Conservation (phyloP, 1,284 basidiomycete species). For the Leccinum fallax region DNA sequence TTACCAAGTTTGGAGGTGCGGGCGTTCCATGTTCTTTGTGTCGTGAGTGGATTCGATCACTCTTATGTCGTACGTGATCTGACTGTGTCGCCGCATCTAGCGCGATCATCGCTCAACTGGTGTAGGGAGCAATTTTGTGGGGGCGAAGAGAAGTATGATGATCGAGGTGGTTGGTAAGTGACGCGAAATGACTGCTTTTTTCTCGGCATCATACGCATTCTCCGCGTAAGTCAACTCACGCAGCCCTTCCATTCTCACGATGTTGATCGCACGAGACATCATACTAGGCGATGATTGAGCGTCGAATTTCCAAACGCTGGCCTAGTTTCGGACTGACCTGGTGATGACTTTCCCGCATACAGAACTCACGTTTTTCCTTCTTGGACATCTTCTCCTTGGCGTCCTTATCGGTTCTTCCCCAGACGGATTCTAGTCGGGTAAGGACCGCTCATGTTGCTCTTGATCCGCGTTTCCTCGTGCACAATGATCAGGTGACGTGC, state of each 20-base stretch:
- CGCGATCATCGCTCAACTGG: slow-evolving; percentile 75
- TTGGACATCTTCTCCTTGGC: slow-evolving; percentile 87
- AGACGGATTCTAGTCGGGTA: too few relatives aligned
- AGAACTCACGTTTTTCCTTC: slow-evolving; percentile 83
- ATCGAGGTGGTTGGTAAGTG: slow-evolving; percentile 89
- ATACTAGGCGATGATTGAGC: slow-evolving; percentile 29
- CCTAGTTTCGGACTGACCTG: slow-evolving; percentile 1
- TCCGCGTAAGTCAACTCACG: neutral
- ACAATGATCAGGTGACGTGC: slow-evolving; percentile 1
- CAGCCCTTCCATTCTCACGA: slow-evolving; percentile 90
- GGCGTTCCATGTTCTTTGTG: slow-evolving; percentile 97
- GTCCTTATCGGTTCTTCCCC: slow-evolving; percentile 92
- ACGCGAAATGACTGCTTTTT: neutral
- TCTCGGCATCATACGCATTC: neutral
- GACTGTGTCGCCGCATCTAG: slow-evolving; percentile 18
- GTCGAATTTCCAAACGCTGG: slow-evolving; percentile 17
- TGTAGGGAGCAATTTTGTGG: slow-evolving; percentile 90
- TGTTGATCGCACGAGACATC: slow-evolving; percentile 72
- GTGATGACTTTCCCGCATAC: slow-evolving; percentile 3
- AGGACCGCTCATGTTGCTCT: neutral
- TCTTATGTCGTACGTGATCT: neutral
- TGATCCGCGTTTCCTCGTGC: neutral
- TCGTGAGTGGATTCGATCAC: slow-evolving; percentile 49
- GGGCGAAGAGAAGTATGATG: slow-evolving; percentile 98
- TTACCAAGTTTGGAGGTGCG: slow-evolving; percentile 81